Percentiles rank a stretch among this genome's conserved stretches.
phyloP scores from a whole-genome alignment of 2,329 filamentous ascomycete species.

The Paecilomyces fulvus region DNA sequence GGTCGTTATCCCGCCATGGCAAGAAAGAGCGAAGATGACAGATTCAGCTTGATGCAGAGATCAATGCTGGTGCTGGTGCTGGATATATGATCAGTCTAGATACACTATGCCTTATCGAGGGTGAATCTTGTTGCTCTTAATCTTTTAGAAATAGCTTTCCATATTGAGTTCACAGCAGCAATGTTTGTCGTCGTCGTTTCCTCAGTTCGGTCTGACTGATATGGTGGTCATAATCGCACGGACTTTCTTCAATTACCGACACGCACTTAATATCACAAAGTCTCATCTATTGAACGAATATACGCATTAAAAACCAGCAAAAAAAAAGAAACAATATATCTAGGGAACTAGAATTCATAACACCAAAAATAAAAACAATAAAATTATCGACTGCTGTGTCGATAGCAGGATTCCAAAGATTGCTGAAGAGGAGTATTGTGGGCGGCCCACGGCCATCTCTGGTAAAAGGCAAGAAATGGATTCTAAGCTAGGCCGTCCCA shows the following conservation, averaged over 20 bases:
- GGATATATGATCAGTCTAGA: too few relatives aligned
- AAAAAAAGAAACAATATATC: slow-evolving; percentile 1
- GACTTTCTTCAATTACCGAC: background rate
- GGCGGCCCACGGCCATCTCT: slow-evolving; percentile 65
- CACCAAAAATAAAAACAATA: slow-evolving; percentile 20
- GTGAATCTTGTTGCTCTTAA: too few relatives aligned
- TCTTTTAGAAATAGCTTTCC: too few relatives aligned
- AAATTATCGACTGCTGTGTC: slow-evolving; percentile 38
- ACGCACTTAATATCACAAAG: background rate
- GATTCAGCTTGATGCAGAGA: too few relatives aligned
- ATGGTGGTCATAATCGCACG: background rate
- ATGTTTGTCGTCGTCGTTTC: too few relatives aligned
- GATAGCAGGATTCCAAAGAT: slow-evolving; percentile 47
- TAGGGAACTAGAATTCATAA: slow-evolving; percentile 11
- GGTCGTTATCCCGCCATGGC: too few relatives aligned
- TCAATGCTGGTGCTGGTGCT: too few relatives aligned
- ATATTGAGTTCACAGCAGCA: too few relatives aligned
- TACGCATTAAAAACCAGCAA: background rate
- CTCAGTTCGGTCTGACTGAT: too few relatives aligned
- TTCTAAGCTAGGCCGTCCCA: slow-evolving; percentile 63
- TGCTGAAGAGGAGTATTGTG: slow-evolving; percentile 49
- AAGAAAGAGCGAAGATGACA: too few relatives aligned
- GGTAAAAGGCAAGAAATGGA: slow-evolving; percentile 74
- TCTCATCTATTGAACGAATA: background rate
- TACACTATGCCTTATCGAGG: too few relatives aligned